Base-by-base conservation (phyloP, 1,139 yeast genomes). In the Torulaspora globosa region DNA sequence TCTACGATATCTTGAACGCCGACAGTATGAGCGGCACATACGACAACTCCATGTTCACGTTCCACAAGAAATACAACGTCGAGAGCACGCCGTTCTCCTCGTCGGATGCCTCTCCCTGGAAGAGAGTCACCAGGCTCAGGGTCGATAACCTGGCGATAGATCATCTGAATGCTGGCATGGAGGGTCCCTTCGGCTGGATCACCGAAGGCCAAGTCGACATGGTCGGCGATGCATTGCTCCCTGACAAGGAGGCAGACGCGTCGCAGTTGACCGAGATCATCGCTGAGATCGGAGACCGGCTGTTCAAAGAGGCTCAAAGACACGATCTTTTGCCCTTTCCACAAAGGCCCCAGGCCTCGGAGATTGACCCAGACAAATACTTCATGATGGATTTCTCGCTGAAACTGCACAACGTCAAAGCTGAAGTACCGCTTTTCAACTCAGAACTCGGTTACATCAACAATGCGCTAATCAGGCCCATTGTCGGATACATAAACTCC, bases 111-210 rank as follows among this genome's bases (percentile, higher is more conserved):
- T 50, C 56, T 37, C 69, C 75, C 27, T 79, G 85, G 79, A 76
- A 78, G 54, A 73, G 84, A 48, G 79, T 86, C 21, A 89, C 95
- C 3, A 73, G 96, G 38, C 73, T 87, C 51, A 70, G 97, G 47
- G 84, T 90, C 36, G 97, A 92, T 61, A 81, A 88, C 14, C 77
- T 92, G 43, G 83, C 81, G 58, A 78, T 92, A 34, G 96, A 90
- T 57, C 98, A 92, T 67, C 70, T 92, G 52, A 92, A 92, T 61
- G 77, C 86, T 1, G 97, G 97, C 0, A 75, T 87, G 43, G 83
- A 82, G 44, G 98, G 98, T 0, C 96, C 97, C 5, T 87, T 92
- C 67, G 97, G 97, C 2, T 92, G 98, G 98, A 90, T 92, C 47
- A 82, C 88, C 7, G 76, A 78, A 50, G 98, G 98, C 6, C 80